These are phyloP conservation scores for Mycena venus DNA, from an alignment of 768 basidiomycete species.

Conservation along the genomic window DNA sequence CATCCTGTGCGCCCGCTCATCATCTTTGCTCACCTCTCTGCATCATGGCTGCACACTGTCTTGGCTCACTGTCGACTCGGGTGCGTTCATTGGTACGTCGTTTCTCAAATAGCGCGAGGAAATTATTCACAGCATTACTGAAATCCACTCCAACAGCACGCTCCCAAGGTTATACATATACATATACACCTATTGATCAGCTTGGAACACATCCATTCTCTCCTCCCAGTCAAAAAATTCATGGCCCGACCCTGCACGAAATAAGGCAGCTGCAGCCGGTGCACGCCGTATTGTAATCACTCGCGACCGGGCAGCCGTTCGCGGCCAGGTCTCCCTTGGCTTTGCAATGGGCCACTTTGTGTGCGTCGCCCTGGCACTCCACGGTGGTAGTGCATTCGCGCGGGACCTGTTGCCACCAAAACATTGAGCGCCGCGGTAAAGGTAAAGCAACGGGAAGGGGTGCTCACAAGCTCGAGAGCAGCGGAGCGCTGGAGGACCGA, in stretches of 20 bases:
- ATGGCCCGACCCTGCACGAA: neutral
- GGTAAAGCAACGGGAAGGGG: neutral
- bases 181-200: neutral
- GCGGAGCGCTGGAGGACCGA: neutral
- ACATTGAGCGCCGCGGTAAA: neutral
- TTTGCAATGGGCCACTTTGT: neutral
- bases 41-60: neutral
- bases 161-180: neutral
- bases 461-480: neutral
- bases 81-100: neutral
- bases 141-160: constrained; percentile 3
- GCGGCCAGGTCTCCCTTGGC: neutral
- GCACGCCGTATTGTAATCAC: neutral
- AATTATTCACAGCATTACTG: neutral
- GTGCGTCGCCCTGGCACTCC: neutral
- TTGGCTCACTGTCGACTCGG: neutral
- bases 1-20: neutral
- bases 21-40: neutral
- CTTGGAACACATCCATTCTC: neutral
- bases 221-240: too few species aligned
- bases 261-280: neutral
- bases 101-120: neutral
- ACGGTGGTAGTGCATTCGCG: neutral
- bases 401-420: neutral
- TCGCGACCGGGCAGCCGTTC: neutral